Evolutionary conservation across 257 asterid species (phyloP).

Genomic region (Solanum boliviense): DNA sequence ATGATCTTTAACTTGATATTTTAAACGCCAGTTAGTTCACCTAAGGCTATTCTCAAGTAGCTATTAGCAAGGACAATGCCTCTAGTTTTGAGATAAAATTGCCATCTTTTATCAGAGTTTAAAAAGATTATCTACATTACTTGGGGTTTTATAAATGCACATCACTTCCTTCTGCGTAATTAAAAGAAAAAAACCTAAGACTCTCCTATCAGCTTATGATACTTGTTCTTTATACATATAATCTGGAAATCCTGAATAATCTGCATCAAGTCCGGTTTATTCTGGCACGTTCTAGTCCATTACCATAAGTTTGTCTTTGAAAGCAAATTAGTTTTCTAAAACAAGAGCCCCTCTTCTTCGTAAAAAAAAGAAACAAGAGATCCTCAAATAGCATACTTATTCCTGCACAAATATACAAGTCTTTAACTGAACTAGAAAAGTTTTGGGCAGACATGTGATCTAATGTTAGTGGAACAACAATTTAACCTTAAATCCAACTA

Average conservation of each 20-base stretch:
- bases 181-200: neutral
- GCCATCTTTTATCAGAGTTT: neutral
- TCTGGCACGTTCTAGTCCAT: neutral
- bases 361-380: neutral
- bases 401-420: neutral
- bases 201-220: neutral
- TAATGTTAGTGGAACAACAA: neutral
- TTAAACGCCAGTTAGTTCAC: neutral
- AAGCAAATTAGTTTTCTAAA: neutral
- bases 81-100: neutral
- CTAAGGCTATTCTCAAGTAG: neutral
- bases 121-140: neutral
- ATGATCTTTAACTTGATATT: neutral
- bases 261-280: neutral
- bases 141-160: neutral
- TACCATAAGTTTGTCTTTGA: neutral
- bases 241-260: neutral
- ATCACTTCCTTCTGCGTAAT: neutral
- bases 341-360: neutral
- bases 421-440: neutral
- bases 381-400: neutral
- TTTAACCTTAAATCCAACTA: neutral
- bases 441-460: neutral
- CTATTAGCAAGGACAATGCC: neutral
- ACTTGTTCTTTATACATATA: neutral